Conservation (phyloP, 2,329 filamentous ascomycete species). For the Colletotrichum noveboracense region DNA sequence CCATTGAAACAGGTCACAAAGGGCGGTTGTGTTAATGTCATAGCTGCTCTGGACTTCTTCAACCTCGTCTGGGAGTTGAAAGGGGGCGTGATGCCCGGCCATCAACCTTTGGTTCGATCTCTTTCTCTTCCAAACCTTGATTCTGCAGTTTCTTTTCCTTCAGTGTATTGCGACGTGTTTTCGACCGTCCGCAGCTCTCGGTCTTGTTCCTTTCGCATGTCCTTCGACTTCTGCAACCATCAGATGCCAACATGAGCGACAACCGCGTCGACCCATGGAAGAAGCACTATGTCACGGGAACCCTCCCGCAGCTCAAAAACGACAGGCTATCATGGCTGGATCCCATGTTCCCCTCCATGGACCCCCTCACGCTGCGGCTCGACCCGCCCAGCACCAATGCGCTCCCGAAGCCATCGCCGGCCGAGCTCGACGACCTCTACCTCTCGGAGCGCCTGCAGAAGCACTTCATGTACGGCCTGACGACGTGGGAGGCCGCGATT, state of each 20-base stretch:
- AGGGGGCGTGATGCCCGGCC: background rate
- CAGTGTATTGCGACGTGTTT: background rate
- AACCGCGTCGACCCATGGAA: background rate
- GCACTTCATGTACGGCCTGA: background rate
- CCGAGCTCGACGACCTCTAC: conserved; percentile 12
- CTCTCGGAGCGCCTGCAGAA: background rate
- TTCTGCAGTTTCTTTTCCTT: background rate
- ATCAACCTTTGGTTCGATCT: background rate
- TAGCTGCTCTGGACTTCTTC: background rate
- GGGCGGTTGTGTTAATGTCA: background rate
- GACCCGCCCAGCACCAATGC: background rate
- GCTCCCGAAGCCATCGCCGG: background rate
- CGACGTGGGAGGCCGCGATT: conserved; percentile 15
- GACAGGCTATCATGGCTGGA: conserved; percentile 14
- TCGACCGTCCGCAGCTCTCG: background rate
- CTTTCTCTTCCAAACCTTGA: background rate
- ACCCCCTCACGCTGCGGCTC: background rate
- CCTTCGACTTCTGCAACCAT: background rate
- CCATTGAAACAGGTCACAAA: background rate
- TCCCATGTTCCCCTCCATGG: background rate
- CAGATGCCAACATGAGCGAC: background rate
- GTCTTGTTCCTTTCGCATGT: background rate
- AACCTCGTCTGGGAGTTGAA: background rate
- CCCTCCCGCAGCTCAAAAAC: background rate
- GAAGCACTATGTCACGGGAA: background rate